Percentiles rank a stretch among this genome's conserved stretches.
Conservation (phyloP, 1,139 yeast genomes). For the Arxiozyma telluris region DNA sequence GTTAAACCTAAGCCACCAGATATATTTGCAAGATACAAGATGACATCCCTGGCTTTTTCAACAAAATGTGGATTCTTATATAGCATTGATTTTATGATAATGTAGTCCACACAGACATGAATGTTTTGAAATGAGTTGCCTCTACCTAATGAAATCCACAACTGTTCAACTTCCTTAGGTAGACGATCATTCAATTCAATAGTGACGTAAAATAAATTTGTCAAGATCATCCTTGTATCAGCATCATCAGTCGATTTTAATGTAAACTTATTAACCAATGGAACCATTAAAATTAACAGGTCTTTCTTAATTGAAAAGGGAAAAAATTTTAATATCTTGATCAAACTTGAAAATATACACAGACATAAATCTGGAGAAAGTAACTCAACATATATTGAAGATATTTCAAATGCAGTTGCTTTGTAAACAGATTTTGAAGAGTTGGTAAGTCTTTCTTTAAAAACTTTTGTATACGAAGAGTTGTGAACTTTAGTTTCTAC, state of each 20-base stretch:
- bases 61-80: conserved; percentile 69
- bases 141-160: conserved; percentile 88
- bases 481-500: conserved; percentile 29
- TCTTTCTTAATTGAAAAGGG: conserved; percentile 55
- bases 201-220: conserved; percentile 77
- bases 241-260: conserved; percentile 40
- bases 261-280: conserved; percentile 83
- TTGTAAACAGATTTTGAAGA: conserved; percentile 31
- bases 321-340: conserved; percentile 23
- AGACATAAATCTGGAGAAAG: conserved; percentile 27
- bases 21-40: conserved; percentile 54
- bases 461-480: conserved; percentile 30
- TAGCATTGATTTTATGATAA: conserved; percentile 59
- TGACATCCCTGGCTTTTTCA: conserved; percentile 68
- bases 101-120: conserved; percentile 61
- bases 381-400: conserved; percentile 31
- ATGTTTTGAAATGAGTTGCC: conserved; percentile 60
- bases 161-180: conserved; percentile 81
- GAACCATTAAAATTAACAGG: conserved; percentile 66
- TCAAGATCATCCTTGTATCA: conserved; percentile 66
- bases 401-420: conserved; percentile 30
- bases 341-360: conserved; percentile 26
- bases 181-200: conserved; percentile 63
- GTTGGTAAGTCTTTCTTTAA: conserved; percentile 29
- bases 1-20: conserved; percentile 31